Evolutionary conservation across 768 basidiomycete genomes (phyloP).

Genomic region (Pleurotus giganteus): DNA sequence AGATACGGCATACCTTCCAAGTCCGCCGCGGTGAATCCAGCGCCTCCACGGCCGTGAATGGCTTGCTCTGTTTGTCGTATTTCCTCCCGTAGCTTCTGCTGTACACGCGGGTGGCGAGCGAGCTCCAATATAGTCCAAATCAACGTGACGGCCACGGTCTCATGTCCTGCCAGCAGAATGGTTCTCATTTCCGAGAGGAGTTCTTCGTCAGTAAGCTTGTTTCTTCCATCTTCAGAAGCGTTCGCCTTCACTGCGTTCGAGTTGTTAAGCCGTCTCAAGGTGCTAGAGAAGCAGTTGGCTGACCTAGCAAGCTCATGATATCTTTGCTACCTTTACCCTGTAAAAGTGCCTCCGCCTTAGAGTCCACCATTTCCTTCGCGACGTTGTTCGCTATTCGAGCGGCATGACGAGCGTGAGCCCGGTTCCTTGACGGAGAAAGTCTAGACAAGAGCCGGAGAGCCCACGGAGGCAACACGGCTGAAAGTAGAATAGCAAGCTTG

Average conservation of each 20-base stretch:
- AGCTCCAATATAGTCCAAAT: conserved; percentile 67
- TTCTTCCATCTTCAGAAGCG: conserved; percentile 32
- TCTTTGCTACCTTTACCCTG: conserved; percentile 52
- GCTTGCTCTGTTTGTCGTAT: conserved; percentile 36
- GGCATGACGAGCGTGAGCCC: conserved; percentile 46
- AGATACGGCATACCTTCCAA: conserved; percentile 50
- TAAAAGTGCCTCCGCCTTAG: conserved; percentile 44
- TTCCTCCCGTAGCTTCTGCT: conserved; percentile 61
- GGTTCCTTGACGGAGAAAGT: conserved; percentile 33
- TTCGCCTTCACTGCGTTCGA: conserved; percentile 40
- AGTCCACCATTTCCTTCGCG: conserved; percentile 43
- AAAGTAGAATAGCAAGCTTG: conserved; percentile 27
- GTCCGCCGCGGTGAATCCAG: conserved; percentile 44
- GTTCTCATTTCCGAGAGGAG: conserved; percentile 42
- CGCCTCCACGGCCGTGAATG: conserved; percentile 33
- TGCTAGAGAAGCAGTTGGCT: conserved; percentile 15
- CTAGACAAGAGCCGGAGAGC: conserved; percentile 44
- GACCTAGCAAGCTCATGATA: conserved; percentile 9
- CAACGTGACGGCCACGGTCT: conserved; percentile 58
- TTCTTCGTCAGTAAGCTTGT: conserved; percentile 36
- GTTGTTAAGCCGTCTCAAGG: too few species aligned
- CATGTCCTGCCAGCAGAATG: conserved; percentile 51
- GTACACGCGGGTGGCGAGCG: conserved; percentile 53
- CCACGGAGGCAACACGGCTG: conserved; percentile 37
- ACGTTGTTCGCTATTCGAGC: conserved; percentile 42